phyloP scores from a whole-genome alignment of 2,329 filamentous ascomycete genomes.

The Pseudogymnoascus sp. region DNA sequence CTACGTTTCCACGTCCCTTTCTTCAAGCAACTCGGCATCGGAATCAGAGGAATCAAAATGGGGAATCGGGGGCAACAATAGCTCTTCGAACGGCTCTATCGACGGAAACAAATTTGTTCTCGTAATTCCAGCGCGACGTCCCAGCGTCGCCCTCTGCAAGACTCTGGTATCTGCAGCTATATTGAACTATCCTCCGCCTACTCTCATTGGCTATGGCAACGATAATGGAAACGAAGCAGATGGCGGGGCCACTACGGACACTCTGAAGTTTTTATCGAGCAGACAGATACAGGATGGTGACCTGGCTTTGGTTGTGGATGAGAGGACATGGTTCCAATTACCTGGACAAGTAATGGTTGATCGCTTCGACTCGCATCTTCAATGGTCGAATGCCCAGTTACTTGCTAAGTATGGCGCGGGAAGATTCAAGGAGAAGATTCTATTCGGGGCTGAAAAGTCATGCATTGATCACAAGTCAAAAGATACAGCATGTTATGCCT shows the following conservation, averaged over 20 bases:
- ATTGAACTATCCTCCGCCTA: slow-evolving; percentile 50
- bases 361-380: slow-evolving; percentile 42
- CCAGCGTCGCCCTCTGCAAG: slow-evolving; percentile 41
- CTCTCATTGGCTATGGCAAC: slow-evolving; percentile 38
- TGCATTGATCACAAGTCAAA: slow-evolving; percentile 36
- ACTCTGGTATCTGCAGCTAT: slow-evolving; percentile 47
- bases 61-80: not conserved
- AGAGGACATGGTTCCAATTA: slow-evolving; percentile 41
- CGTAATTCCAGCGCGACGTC: slow-evolving; percentile 40
- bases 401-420: slow-evolving; percentile 17
- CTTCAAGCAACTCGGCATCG: not conserved
- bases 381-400: slow-evolving; percentile 39
- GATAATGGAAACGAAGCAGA: slow-evolving; percentile 10
- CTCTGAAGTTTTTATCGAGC: slow-evolving; percentile 36
- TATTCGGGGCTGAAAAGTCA: slow-evolving; percentile 47
- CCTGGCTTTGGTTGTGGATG: slow-evolving; percentile 46
- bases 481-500: slow-evolving; percentile 42
- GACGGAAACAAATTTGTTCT: slow-evolving; percentile 40
- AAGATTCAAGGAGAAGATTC: slow-evolving; percentile 40
- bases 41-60: not conserved
- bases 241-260: slow-evolving; percentile 13
- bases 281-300: slow-evolving; percentile 43
- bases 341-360: slow-evolving; percentile 46
- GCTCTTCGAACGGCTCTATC: not conserved
- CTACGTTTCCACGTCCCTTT: not conserved